Evolutionary conservation across 192 early-diverging fungal genomes (phyloP).

Genomic region (Phlyctochytrium bullatum): DNA sequence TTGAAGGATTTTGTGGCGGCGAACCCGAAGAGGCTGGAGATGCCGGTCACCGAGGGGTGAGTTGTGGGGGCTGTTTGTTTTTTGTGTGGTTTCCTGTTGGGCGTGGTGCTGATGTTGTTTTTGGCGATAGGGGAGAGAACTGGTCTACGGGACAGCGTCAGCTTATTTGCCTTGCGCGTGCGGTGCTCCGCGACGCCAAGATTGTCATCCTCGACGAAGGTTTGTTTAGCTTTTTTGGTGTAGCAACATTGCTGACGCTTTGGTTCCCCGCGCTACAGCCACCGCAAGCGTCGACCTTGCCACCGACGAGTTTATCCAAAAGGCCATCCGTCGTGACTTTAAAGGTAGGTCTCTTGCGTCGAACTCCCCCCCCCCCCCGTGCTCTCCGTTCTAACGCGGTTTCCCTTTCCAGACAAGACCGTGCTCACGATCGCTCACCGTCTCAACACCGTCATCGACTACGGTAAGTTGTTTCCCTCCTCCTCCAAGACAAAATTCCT

Average conservation of each 20-base stretch:
- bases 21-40: constrained; percentile 57
- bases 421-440: constrained; percentile 75
- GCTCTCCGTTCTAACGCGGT: no score
- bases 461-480: not conserved
- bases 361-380: no score
- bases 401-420: no score
- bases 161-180: constrained; percentile 69
- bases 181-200: constrained; percentile 47
- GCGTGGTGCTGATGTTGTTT: no score
- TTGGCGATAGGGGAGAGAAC: constrained; percentile 68
- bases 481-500: not conserved
- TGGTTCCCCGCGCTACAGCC: no score
- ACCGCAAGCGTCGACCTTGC: constrained; percentile 32
- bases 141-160: constrained; percentile 77
- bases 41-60: constrained; percentile 60
- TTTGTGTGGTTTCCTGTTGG: no score
- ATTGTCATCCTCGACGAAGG: constrained; percentile 69
- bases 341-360: constrained; percentile 17
- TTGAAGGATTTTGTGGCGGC: constrained; percentile 58
- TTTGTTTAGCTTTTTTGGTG: constrained; percentile 13
- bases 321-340: constrained; percentile 57
- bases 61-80: no score
- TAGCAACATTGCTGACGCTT: not conserved
- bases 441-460: constrained; percentile 59
- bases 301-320: constrained; percentile 37